These are phyloP conservation scores for Fremontodendron californicum DNA, from an alignment of 345 rosid species.

Conservation along the genomic window DNA sequence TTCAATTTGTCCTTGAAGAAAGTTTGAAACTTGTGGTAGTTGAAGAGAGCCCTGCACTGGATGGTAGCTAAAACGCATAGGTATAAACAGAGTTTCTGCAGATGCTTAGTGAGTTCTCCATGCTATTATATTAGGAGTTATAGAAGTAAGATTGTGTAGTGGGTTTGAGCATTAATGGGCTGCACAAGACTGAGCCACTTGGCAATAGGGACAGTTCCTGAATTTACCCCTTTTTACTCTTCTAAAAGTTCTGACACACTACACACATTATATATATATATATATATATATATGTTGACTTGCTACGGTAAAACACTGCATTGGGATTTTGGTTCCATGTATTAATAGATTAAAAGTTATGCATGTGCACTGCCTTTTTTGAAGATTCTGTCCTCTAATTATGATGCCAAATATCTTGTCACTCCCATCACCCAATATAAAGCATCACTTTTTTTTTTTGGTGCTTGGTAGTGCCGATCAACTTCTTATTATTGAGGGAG, in stretches of 20 bases:
- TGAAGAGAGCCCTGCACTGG: background rate
- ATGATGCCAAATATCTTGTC: background rate
- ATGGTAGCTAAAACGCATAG: background rate
- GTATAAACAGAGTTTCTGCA: background rate
- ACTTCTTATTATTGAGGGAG: conserved; percentile 4
- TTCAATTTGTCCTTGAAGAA: background rate
- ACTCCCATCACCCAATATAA: background rate
- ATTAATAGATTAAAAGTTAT: background rate
- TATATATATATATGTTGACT: too few relatives aligned
- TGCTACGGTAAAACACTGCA: background rate
- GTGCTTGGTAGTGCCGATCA: background rate
- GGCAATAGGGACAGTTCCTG: background rate
- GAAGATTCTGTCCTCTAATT: background rate
- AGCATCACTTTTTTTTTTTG: background rate
- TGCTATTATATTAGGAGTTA: background rate
- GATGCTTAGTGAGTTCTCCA: background rate
- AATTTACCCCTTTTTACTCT: background rate
- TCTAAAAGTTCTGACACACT: background rate
- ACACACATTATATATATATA: background rate
- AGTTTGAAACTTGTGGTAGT: conserved; percentile 2
- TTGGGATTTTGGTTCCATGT: background rate
- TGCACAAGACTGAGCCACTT: background rate
- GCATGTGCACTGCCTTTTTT: background rate
- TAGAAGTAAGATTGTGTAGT: background rate
- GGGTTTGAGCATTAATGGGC: background rate